Percentiles rank a stretch among this genome's conserved stretches.
Conservation (phyloP, 176 grass and related monocot genomes). For the Triticum monococcum region DNA sequence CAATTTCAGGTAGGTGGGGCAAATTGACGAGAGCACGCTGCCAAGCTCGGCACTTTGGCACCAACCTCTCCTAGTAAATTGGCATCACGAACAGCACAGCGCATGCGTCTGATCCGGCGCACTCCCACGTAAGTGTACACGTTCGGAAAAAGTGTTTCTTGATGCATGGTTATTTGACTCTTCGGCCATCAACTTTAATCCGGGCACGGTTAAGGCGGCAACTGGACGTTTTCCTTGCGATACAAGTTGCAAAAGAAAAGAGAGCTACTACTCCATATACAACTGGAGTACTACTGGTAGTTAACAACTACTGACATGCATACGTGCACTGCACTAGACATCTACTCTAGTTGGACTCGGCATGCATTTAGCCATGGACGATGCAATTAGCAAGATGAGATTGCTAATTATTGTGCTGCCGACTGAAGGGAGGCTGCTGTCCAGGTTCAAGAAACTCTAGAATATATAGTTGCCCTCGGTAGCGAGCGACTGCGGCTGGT, state of each 20-base stretch:
- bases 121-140: background rate
- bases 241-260: background rate
- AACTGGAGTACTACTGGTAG: too few relatives aligned
- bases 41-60: too few relatives aligned
- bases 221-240: background rate
- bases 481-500: background rate
- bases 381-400: background rate
- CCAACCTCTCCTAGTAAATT: too few relatives aligned
- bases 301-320: too few relatives aligned
- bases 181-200: background rate
- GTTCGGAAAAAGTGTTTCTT: slow-evolving; percentile 18
- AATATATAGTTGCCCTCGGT: background rate
- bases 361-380: too few relatives aligned
- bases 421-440: background rate
- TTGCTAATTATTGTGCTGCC: background rate
- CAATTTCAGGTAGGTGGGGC: background rate
- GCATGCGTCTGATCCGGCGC: background rate
- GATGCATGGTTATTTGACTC: background rate
- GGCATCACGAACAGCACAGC: background rate
- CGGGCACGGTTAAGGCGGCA: background rate
- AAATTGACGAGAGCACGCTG: too few relatives aligned
- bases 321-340: background rate
- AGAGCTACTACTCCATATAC: background rate
- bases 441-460: background rate
- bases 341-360: too few relatives aligned